Evolutionary conservation across 164 flowering plant genomes (phyloP), one percentile per base, ranked within the genome.

Genomic region (Aristolochia fimbriata): DNA sequence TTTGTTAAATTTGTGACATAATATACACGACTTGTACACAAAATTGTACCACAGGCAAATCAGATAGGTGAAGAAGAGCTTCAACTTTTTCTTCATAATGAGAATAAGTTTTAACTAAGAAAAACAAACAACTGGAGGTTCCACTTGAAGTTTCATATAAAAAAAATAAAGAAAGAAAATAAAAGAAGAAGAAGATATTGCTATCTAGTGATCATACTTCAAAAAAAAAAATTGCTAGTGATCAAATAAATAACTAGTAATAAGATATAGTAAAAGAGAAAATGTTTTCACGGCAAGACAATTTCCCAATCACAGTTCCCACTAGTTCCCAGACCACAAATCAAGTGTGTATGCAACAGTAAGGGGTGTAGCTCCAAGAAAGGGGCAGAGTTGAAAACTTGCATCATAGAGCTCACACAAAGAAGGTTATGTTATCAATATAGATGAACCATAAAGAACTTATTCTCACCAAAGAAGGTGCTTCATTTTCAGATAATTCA

Each of bases 401-500:
- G 15, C 4, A 21, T 37, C 43, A 24, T 14, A 19, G 10, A 8
- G 11, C 14, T 31, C 41, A 37, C 13, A 14, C 12, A 23, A 20
- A 20, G 6, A 14, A 14, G 6, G 56, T 0, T n/a, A 14, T 53
- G 11, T 31, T 20, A 53, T 2, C 24, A 23, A 4, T 17, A 20
- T 2, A 25, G n/a, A 12, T 6, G 10, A 30, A 43, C n/a, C 17
- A 27, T 37, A 17, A n/a, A 56, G 10, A 24, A 6, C 0, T 57
- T 9, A 49, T 54, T 77, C 96, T 80, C 63, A 87, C 93, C 62
- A 61, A 48, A 70, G 65, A 8, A 63, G 79, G 78, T 11, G 75
- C 85, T 71, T 92, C 98, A 75, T 82, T 84, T 67, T 89, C 98
- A 27, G 98, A 92, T 61, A 89, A 74, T 31, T 92, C 97, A 48